Percentiles rank a stretch among this genome's conserved stretches.
These are phyloP conservation scores for Globisporangium spiculum DNA, from an alignment of 352 stramenopile genomes.

Conservation along the genomic window DNA sequence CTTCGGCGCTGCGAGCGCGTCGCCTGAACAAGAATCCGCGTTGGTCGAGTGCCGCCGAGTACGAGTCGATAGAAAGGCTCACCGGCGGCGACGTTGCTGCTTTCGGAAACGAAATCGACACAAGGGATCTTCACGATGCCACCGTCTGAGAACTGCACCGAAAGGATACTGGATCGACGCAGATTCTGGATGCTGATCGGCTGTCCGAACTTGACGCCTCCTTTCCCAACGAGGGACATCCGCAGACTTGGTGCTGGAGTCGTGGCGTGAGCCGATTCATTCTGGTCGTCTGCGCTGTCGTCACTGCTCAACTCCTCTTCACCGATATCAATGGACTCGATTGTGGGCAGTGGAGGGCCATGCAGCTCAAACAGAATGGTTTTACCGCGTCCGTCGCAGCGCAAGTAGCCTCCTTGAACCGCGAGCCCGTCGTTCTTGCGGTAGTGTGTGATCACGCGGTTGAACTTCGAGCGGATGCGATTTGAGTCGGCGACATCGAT, in stretches of 20 bases:
- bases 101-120: slow-evolving; percentile 35
- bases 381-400: slow-evolving; percentile 75
- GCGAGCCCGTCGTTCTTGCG: slow-evolving; percentile 53
- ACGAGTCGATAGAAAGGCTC: slow-evolving; percentile 56
- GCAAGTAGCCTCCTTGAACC: slow-evolving; percentile 66
- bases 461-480: slow-evolving; percentile 77
- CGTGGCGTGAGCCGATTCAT: background rate
- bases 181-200: slow-evolving; percentile 43
- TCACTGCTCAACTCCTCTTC: slow-evolving; percentile 13
- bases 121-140: slow-evolving; percentile 47
- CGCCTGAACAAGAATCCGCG: slow-evolving; percentile 52
- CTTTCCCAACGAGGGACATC: slow-evolving; percentile 18
- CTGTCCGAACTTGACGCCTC: slow-evolving; percentile 34
- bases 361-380: slow-evolving; percentile 75
- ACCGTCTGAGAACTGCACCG: slow-evolving; percentile 59
- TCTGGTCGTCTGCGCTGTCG: slow-evolving; percentile 14
- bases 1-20: slow-evolving; percentile 24
- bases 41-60: slow-evolving; percentile 44
- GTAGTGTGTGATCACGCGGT: slow-evolving; percentile 79
- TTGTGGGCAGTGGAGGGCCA: slow-evolving; percentile 42
- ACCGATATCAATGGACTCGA: slow-evolving; percentile 52
- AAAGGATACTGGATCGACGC: slow-evolving; percentile 42
- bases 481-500: slow-evolving; percentile 85
- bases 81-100: slow-evolving; percentile 29
- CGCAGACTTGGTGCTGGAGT: slow-evolving; percentile 2